Base-by-base conservation (phyloP, 2,329 filamentous ascomycete genomes). In the Dothiorella sarmentorum region DNA sequence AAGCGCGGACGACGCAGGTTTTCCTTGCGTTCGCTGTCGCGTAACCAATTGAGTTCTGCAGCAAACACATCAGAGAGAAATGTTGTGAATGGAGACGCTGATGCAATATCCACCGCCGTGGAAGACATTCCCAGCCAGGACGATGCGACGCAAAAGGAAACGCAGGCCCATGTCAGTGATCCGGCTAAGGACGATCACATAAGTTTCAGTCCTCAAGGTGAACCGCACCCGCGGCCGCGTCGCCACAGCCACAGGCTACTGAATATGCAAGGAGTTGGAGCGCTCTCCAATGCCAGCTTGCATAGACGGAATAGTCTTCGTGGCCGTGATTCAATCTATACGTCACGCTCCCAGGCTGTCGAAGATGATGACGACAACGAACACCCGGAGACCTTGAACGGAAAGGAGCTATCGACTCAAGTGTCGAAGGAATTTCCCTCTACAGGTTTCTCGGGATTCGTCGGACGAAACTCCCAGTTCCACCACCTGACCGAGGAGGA, bases 401-500 rank as follows among this genome's bases (percentile, higher is more conserved):
- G 17, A 18, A 45, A 45, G 24, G 43, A 45, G 10, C 24, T 17
- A 29, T 51, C 56, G 11, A 18, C 37, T 26, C 7, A 45, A n/a
- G 4, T 17, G 11, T 57, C 63, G 11, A 37, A 51, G 15, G 60
- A 59, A 61, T 66, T 56, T 49, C 61, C 64, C 37, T 67, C 55
- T 18, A 58, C 56, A 45, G 61, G 57, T 5, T 73, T 79, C 2
- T 78, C 78, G 2, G 56, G 44, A 3, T 47, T 45, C 29, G 24
- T 59, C 15, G 57, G 57, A 45, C 76, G 80, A 49, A 84, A 84
- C 66, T 78, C 78, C 1, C 79, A 82, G 60, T 84, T 85, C 60
- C 77, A 81, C 63, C 77, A 79, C 43, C 70, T 86, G 35, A 76
- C 75, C 0, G 74, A 75, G 18, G 76, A 78, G 13, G 81, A 86